phyloP scores from a whole-genome alignment of 495 filamentous ascomycete species.

The Penicillium antarcticum region DNA sequence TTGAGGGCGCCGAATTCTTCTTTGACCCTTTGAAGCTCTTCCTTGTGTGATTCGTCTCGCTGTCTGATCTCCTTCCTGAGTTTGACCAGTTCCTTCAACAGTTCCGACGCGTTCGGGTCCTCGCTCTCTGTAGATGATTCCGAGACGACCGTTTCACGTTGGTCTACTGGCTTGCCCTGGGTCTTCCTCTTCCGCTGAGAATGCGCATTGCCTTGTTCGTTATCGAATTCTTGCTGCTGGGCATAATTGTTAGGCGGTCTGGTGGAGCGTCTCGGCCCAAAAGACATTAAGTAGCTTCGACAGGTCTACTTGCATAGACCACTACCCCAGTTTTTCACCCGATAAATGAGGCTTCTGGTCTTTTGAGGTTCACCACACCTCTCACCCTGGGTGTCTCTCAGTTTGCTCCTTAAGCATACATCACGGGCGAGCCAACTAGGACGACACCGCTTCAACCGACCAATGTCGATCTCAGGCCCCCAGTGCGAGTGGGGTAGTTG shows the following conservation, averaged over 20 bases:
- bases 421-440: too few relatives aligned
- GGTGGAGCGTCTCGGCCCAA: constrained; percentile 15
- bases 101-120: constrained; percentile 3
- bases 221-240: constrained; percentile 2
- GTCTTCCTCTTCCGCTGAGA: constrained; percentile 7
- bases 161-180: constrained; percentile 6
- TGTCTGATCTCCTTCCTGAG: constrained; percentile 21
- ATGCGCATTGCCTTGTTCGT: background rate
- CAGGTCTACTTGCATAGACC: too few relatives aligned
- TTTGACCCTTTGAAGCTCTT: constrained; percentile 17
- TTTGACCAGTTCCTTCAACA: constrained; percentile 16
- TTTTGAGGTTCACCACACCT: too few relatives aligned
- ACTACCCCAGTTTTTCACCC: too few relatives aligned
- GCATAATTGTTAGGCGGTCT: constrained; percentile 4
- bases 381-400: too few relatives aligned
- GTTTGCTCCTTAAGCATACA: too few relatives aligned
- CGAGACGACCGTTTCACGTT: constrained; percentile 10
- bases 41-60: constrained; percentile 17
- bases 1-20: constrained; percentile 17
- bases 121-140: constrained; percentile 18
- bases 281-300: too few relatives aligned
- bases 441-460: too few relatives aligned
- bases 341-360: too few relatives aligned
- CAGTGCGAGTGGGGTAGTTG: too few relatives aligned
- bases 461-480: too few relatives aligned